These are phyloP conservation scores for Hymenoscyphus repandus DNA, from an alignment of 2,329 filamentous ascomycete species.

Conservation along the genomic window DNA sequence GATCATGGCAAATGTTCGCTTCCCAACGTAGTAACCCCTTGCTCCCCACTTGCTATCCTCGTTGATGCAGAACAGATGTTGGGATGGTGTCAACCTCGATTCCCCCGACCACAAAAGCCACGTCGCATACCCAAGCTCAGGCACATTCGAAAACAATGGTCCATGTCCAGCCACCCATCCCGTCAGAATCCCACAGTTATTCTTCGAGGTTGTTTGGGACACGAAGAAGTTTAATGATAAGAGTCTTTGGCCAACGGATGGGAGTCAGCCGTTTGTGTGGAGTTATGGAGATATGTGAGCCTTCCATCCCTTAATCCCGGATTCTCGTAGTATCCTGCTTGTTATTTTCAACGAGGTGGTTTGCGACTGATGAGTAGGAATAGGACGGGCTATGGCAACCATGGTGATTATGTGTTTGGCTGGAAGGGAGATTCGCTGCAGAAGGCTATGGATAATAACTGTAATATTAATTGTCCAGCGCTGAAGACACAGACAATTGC, in stretches of 20 bases:
- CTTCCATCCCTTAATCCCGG: too few species aligned
- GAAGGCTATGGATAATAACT: conserved; percentile 2
- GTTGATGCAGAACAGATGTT: conserved; percentile 29
- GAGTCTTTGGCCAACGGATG: conserved; percentile 38
- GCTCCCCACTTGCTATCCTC: background rate
- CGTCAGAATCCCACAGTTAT: conserved; percentile 42
- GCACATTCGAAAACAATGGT: conserved; percentile 9
- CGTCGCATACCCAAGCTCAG: conserved; percentile 22
- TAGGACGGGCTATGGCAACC: conserved; percentile 1
- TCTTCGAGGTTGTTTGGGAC: conserved; percentile 46
- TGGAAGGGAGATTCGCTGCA: conserved; percentile 7
- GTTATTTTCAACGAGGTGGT: too few species aligned
- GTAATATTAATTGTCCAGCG: background rate
- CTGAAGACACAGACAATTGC: conserved; percentile 1
- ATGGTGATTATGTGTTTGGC: conserved; percentile 8
- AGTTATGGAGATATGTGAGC: conserved; percentile 33
- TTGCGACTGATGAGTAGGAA: background rate
- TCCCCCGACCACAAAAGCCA: conserved; percentile 13
- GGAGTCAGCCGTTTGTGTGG: conserved; percentile 39
- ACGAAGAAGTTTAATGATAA: conserved; percentile 37
- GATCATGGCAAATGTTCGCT: conserved; percentile 74
- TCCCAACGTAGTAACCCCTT: conserved; percentile 49
- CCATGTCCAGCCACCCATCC: conserved; percentile 31
- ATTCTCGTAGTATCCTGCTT: too few species aligned
- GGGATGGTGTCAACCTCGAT: conserved; percentile 18